Conservation (phyloP, 2,329 filamentous ascomycete species). For the Penicillium sp. region DNA sequence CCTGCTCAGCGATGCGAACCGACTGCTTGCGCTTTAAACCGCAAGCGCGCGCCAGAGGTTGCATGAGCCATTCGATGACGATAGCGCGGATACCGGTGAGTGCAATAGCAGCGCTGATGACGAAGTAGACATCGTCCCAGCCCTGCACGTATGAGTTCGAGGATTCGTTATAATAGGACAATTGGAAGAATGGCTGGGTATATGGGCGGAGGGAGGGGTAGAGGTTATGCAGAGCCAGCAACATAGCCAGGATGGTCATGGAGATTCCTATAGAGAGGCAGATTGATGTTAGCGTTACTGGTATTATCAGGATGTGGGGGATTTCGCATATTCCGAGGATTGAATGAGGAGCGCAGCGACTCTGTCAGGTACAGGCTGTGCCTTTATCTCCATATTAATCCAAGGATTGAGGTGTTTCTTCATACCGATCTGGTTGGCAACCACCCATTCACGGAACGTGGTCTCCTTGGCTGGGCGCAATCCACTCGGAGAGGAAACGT, state of each 20-base stretch:
- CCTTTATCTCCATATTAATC: neutral
- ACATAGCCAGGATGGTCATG: conserved; percentile 78
- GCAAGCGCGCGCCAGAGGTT: conserved; percentile 69
- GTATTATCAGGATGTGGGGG: conserved; percentile 10
- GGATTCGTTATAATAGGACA: conserved; percentile 75
- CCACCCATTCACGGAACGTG: conserved; percentile 60
- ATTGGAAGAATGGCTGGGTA: conserved; percentile 83
- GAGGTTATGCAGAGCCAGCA: conserved; percentile 76
- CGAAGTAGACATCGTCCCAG: conserved; percentile 74
- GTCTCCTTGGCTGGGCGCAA: conserved; percentile 38
- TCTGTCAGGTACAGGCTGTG: neutral
- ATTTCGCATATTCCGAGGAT: neutral
- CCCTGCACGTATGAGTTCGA: conserved; percentile 73
- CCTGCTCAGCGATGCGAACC: conserved; percentile 88
- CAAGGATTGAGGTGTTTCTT: conserved; percentile 16
- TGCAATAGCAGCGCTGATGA: conserved; percentile 74
- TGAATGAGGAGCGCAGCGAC: neutral
- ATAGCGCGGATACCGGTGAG: conserved; percentile 84
- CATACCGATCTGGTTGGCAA: conserved; percentile 78
- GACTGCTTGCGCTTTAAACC: conserved; percentile 78
- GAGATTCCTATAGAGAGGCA: conserved; percentile 64
- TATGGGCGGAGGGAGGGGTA: conserved; percentile 76
- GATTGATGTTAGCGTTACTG: conserved; percentile 18
- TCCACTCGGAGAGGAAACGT: conserved; percentile 34
- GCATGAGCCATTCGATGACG: conserved; percentile 82